These are phyloP conservation scores for Takakia lepidozioides DNA, from an alignment of 225 moss, liverwort and hornwort species.

Conservation along the genomic window DNA sequence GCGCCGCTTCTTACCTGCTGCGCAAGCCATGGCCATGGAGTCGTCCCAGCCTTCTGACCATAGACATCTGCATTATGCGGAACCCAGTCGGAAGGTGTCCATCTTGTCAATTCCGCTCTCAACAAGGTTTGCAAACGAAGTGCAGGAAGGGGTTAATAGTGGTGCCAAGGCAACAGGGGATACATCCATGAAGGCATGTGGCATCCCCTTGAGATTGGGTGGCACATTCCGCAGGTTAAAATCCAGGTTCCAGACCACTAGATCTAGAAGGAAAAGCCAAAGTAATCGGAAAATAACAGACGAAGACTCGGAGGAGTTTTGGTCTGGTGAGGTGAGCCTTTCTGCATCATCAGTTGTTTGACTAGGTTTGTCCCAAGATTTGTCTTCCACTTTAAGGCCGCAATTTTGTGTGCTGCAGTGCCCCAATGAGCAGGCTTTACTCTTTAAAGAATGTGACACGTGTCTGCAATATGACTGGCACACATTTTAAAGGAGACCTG, in stretches of 20 bases:
- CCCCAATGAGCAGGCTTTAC: not conserved
- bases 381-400: not conserved
- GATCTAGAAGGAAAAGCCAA: not conserved
- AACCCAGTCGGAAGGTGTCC: not conserved
- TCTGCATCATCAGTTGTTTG: not conserved
- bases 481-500: too few species aligned
- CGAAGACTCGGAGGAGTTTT: constrained; percentile 3
- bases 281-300: not conserved
- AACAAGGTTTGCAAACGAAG: constrained; percentile 1
- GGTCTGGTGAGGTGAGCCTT: constrained; percentile 2
- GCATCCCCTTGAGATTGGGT: not conserved
- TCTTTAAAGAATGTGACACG: not conserved
- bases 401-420: not conserved
- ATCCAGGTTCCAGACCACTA: constrained; percentile 1
- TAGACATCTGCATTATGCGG: not conserved
- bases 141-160: not conserved
- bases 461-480: too few species aligned
- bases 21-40: constrained; percentile 2
- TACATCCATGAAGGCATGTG: not conserved
- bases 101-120: not conserved
- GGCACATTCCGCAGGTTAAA: not conserved
- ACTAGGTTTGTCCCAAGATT: not conserved
- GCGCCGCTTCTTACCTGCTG: constrained; percentile 3
- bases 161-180: not conserved
- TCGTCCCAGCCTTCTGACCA: not conserved